Percentiles rank a stretch among this genome's conserved stretches.
phyloP scores from a whole-genome alignment of 2,329 filamentous ascomycete species.

The Talaromyces atroroseus region DNA sequence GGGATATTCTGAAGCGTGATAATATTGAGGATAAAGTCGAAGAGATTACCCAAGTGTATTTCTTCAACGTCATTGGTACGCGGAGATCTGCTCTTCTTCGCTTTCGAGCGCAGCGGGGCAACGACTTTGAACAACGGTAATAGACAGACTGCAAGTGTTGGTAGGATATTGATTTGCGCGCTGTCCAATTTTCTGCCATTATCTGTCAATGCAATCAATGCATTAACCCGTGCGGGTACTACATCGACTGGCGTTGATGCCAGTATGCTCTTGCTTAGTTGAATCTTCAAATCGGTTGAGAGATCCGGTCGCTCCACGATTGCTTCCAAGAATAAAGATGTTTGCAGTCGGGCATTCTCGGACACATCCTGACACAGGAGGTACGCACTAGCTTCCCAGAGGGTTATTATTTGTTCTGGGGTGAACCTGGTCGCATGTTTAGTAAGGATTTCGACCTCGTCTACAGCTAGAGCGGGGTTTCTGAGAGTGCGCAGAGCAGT shows the following conservation, averaged over 20 bases:
- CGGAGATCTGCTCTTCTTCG: constrained; percentile 30
- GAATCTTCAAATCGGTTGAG: constrained; percentile 28
- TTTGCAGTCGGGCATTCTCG: constrained; percentile 31
- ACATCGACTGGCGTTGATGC: constrained; percentile 30
- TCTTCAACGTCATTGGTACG: constrained; percentile 33
- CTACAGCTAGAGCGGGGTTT: constrained; percentile 29
- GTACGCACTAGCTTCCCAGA: constrained; percentile 37
- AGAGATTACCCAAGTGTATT: constrained; percentile 28
- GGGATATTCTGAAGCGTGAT: constrained; percentile 38
- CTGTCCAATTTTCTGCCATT: constrained; percentile 41
- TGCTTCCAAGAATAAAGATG: constrained; percentile 31
- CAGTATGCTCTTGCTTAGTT: constrained; percentile 33
- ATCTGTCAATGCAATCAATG: constrained; percentile 37
- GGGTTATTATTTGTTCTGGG: constrained; percentile 34
- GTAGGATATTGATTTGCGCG: constrained; percentile 33
- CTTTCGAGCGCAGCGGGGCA: constrained; percentile 31
- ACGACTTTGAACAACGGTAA: constrained; percentile 35
- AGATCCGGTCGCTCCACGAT: constrained; percentile 36
- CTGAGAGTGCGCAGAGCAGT: constrained; percentile 29
- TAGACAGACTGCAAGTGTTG: constrained; percentile 35
- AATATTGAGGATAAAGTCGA: constrained; percentile 39
- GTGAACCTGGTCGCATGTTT: constrained; percentile 31
- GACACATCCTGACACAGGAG: constrained; percentile 32
- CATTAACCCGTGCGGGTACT: constrained; percentile 33
- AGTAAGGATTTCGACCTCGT: constrained; percentile 34